Percentiles rank a stretch among this genome's conserved stretches.
phyloP scores from a whole-genome alignment of 345 rosid genomes.

The Salix dunnii region DNA sequence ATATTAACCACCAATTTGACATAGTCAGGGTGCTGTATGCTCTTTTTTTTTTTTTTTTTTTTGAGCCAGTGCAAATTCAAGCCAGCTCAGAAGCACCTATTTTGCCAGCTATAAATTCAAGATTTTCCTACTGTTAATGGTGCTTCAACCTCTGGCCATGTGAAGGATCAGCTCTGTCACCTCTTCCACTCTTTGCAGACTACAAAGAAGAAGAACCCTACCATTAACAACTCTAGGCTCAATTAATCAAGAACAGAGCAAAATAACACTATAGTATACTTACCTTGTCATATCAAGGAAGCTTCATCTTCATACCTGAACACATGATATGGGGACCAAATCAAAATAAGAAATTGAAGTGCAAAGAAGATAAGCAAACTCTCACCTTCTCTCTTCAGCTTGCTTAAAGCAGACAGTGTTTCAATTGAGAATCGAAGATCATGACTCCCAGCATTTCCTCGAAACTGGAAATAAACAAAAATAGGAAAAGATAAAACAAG shows the following conservation, averaged over 20 bases:
- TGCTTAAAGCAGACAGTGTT: conserved; percentile 50
- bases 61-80: neutral
- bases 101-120: conserved; percentile 1
- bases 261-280: conserved; percentile 17
- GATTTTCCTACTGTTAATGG: conserved; percentile 58
- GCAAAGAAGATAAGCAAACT: conserved; percentile 13
- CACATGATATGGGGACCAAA: conserved; percentile 21
- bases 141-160: conserved; percentile 92
- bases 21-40: neutral
- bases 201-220: conserved; percentile 26
- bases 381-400: conserved; percentile 72
- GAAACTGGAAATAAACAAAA: conserved; percentile 41
- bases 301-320: conserved; percentile 81
- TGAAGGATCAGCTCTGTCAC: conserved; percentile 82
- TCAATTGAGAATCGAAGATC: conserved; percentile 84
- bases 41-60: neutral
- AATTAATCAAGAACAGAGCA: neutral
- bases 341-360: conserved; percentile 10
- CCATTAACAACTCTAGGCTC: conserved; percentile 2
- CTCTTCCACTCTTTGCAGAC: conserved; percentile 91
- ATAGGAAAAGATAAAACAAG: neutral
- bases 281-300: conserved; percentile 91
- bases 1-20: neutral
- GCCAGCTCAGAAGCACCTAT: neutral
- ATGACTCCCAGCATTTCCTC: conserved; percentile 98